Evolutionary conservation across 306 rosid species (phyloP), one percentile per base, ranked within the genome.

Genomic region (Lathyrus sativus): DNA sequence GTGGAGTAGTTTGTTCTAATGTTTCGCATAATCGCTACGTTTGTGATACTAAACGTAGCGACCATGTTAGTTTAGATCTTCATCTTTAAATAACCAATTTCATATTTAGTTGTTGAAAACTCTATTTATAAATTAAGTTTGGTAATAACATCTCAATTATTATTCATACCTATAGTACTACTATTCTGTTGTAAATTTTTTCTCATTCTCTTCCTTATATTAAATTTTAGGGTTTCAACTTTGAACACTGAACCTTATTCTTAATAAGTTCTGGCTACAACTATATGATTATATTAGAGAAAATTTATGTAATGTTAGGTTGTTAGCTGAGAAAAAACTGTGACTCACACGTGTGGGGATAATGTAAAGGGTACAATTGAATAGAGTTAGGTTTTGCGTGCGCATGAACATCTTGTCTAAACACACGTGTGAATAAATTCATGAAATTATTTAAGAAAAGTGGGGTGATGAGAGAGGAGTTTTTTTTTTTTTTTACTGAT

Each of bases 401-500:
- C 55, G 82, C 85, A 84, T 84, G 82, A 75, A 65, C 78, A 59
- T 74, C 79, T 79, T 77, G 83, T 74, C 75, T 17, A 60, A 57
- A 45, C 74, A 80, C 85, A 82, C 81, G 79, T 79, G 88, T 77
- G 89, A 38, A 28, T 31, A 55, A 42, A 70, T 76, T 56, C 60
- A 72, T 79, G 24, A 73, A 43, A 28, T 50, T 77, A 72, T 51
- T 48, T 42, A 61, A 83, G 79, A 81, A 76, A 78, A 85, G 0
- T 82, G 89, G 85, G 78, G 76, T 78, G 79, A 76, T 78, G 81
- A 78, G 80, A 72, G 82, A 80, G 83, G 83, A n/a, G n/a, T n/a
- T n/a, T n/a, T n/a, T 58, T 66, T 65, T 58, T 8, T 14, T 14
- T 50, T 75, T 71, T 65, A 24, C 58, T 67, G 55, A 38, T 57